These are phyloP conservation scores for Nemania abortiva DNA, from an alignment of 2,329 filamentous ascomycete genomes.

Conservation along the genomic window DNA sequence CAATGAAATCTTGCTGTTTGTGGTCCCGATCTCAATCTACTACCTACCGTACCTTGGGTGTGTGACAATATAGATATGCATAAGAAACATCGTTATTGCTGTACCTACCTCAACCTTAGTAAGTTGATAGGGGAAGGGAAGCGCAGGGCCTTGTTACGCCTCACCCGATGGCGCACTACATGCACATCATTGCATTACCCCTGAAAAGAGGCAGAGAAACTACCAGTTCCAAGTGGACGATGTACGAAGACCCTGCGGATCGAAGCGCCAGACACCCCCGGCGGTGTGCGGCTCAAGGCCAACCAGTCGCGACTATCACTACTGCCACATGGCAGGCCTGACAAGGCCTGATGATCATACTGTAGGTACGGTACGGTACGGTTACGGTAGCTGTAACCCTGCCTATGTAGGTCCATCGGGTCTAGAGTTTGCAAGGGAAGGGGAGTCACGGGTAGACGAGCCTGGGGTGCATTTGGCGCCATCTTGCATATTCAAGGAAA, in stretches of 20 bases:
- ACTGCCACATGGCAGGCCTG: conserved; percentile 33
- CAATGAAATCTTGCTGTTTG: conserved; percentile 38
- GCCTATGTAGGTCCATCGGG: conserved; percentile 7
- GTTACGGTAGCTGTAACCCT: conserved; percentile 17
- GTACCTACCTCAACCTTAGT: background rate
- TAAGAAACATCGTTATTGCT: conserved; percentile 19
- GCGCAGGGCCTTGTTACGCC: conserved; percentile 17
- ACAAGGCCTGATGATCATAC: conserved; percentile 12
- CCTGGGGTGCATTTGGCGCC: conserved; percentile 36
- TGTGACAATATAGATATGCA: conserved; percentile 5
- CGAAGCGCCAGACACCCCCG: conserved; percentile 12
- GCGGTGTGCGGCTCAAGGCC: conserved; percentile 32
- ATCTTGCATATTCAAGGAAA: conserved; percentile 26
- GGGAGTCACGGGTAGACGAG: conserved; percentile 25
- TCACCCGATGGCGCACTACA: conserved; percentile 37
- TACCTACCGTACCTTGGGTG: background rate
- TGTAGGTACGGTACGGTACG: background rate
- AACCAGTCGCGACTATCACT: conserved; percentile 22
- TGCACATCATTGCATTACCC: conserved; percentile 22
- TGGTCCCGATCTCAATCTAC: conserved; percentile 33
- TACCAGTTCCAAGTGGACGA: conserved; percentile 1
- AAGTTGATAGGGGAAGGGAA: background rate
- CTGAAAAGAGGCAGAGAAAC: conserved; percentile 19
- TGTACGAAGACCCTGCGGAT: conserved; percentile 24
- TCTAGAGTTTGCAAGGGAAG: conserved; percentile 13